A percentile compares a stretch with the other conserved stretches of the same genome.
These are phyloP conservation scores for Hanseniaspora guilliermondii DNA, from an alignment of 805 yeast species.

Conservation along the genomic window DNA sequence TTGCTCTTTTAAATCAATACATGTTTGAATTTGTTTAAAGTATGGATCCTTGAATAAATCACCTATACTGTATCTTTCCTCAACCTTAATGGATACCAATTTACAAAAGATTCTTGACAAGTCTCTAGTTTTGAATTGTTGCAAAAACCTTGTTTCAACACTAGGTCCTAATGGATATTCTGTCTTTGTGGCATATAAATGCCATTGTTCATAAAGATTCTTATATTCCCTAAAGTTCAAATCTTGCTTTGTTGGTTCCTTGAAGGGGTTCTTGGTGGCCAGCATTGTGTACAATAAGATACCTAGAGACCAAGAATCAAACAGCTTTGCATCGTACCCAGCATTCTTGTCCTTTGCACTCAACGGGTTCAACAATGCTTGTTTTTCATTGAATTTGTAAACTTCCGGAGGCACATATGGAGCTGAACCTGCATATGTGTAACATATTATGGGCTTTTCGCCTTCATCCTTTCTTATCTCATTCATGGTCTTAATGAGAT, in stretches of 20 bases:
- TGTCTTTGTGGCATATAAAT: neutral
- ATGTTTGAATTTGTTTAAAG: slow-evolving; percentile 48
- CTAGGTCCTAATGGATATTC: slow-evolving; percentile 42
- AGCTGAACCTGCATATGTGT: slow-evolving; percentile 60
- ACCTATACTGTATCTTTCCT: slow-evolving; percentile 41
- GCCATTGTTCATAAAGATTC: slow-evolving; percentile 27
- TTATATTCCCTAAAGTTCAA: slow-evolving; percentile 45
- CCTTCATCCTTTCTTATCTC: neutral
- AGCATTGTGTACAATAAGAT: slow-evolving; percentile 50
- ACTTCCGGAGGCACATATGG: slow-evolving; percentile 77
- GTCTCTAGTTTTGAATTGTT: slow-evolving; percentile 43
- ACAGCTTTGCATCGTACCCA: slow-evolving; percentile 49
- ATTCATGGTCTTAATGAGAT: neutral
- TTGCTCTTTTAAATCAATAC: slow-evolving; percentile 25
- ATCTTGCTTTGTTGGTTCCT: slow-evolving; percentile 35
- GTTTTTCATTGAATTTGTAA: slow-evolving; percentile 31
- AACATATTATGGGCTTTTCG: slow-evolving; percentile 18
- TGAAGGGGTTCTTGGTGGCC: slow-evolving; percentile 50
- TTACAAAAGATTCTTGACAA: slow-evolving; percentile 66
- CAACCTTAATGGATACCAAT: slow-evolving; percentile 50
- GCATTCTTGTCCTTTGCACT: slow-evolving; percentile 25
- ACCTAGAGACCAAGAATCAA: slow-evolving; percentile 68
- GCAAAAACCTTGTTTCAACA: slow-evolving; percentile 56
- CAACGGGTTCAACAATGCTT: slow-evolving; percentile 25
- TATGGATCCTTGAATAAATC: slow-evolving; percentile 51